Conservation (phyloP, 306 rosid genomes). For the Prunus mongolica region DNA sequence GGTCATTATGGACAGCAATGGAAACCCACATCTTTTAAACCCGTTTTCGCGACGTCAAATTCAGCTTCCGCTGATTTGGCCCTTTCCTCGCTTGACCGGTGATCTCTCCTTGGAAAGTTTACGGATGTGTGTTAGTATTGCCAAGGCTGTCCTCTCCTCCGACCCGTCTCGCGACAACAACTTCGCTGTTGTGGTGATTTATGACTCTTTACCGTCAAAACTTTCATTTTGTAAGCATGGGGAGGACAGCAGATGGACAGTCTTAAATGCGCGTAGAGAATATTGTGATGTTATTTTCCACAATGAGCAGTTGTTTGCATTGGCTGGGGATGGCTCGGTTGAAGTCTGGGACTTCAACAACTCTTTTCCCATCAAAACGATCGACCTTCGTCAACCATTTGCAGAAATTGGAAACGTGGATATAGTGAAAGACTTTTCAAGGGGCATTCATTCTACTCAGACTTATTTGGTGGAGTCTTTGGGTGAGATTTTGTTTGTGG, state of each 20-base stretch:
- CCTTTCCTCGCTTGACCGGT: not conserved
- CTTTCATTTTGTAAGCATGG: not conserved
- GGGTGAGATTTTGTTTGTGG: constrained; percentile 7
- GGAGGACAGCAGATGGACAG: not conserved
- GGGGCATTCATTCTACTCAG: not conserved
- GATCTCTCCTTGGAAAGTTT: not conserved
- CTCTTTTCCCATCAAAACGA: not conserved
- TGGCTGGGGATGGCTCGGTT: not conserved
- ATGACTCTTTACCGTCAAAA: not conserved
- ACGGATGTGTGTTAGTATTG: not conserved
- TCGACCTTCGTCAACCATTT: not conserved
- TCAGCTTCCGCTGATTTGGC: not conserved
- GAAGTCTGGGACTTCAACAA: not conserved
- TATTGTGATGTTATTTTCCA: not conserved
- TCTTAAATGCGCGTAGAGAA: not conserved
- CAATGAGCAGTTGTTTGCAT: not conserved
- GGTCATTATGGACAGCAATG: not conserved
- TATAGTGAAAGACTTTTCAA: not conserved
- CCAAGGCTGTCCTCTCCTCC: not conserved
- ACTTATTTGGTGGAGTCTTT: constrained; percentile 14
- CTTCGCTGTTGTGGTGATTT: not conserved
- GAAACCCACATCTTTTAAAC: not conserved
- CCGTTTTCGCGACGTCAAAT: not conserved
- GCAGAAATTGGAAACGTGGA: not conserved
- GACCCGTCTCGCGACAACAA: not conserved